Conservation (phyloP, 106 monocot species). For the Acorus gramineus region DNA sequence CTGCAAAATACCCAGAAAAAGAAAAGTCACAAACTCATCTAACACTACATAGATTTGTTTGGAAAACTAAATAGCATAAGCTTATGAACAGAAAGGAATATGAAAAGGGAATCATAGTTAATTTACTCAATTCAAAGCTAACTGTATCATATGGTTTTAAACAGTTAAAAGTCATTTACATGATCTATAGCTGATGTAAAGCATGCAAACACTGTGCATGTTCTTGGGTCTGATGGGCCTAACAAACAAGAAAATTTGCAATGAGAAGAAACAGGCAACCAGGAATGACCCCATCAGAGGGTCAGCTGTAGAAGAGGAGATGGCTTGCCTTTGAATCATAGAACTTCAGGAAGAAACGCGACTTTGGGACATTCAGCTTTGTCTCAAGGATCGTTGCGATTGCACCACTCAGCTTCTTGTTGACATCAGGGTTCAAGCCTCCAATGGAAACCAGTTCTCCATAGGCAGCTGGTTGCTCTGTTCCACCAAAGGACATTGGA, state of each 20-base stretch:
- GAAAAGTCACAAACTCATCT: neutral
- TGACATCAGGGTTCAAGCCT: slow-evolving; percentile 62
- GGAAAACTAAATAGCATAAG: neutral
- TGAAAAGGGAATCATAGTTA: neutral
- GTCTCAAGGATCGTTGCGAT: slow-evolving; percentile 57
- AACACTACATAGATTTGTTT: neutral
- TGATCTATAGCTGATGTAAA: slow-evolving; percentile 68
- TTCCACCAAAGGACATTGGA: slow-evolving; percentile 80
- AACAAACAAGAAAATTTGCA: slow-evolving; percentile 30
- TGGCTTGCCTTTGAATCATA: slow-evolving; percentile 48
- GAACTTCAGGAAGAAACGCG: slow-evolving; percentile 60
- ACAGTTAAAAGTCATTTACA: slow-evolving; percentile 25
- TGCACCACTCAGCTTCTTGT: slow-evolving; percentile 81
- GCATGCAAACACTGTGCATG: slow-evolving; percentile 76
- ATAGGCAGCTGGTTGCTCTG: slow-evolving; percentile 68
- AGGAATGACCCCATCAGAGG: neutral
- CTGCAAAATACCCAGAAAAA: slow-evolving; percentile 17
- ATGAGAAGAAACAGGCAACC: slow-evolving; percentile 28
- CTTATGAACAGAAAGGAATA: neutral
- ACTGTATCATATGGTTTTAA: neutral
- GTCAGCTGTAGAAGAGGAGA: slow-evolving; percentile 2
- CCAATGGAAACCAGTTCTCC: slow-evolving; percentile 93
- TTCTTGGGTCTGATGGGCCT: slow-evolving; percentile 45
- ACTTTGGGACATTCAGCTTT: slow-evolving; percentile 72
- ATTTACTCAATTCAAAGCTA: neutral